A percentile compares a stretch with the other conserved stretches of the same genome.
Evolutionary conservation across 495 filamentous ascomycete genomes (phyloP).

Genomic region (Elasticomyces elasticus): DNA sequence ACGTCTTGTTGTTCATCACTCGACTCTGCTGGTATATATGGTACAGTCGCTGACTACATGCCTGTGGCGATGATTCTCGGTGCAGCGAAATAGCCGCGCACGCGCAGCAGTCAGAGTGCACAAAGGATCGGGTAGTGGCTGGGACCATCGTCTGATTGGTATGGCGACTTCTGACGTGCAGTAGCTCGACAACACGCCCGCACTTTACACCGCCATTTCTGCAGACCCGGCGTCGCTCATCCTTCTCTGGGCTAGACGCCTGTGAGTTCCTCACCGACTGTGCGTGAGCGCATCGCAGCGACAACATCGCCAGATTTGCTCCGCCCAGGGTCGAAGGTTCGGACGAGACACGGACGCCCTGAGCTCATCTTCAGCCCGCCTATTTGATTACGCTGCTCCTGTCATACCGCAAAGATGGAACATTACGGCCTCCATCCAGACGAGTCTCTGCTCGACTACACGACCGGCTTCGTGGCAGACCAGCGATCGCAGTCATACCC

Average conservation of each 20-base stretch:
- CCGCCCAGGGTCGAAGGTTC: neutral
- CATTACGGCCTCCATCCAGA: neutral
- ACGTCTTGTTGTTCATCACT: neutral
- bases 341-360: neutral
- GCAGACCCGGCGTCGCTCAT: no score
- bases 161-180: neutral
- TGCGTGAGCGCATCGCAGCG: neutral
- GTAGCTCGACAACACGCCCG: neutral
- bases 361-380: neutral
- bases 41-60: no score
- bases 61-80: no score
- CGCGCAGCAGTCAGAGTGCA: neutral
- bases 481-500: constrained; percentile 16
- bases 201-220: neutral
- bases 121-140: no score
- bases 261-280: neutral
- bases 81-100: neutral
- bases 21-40: no score
- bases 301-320: neutral
- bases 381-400: neutral
- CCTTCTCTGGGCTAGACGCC: neutral
- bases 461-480: neutral
- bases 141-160: neutral
- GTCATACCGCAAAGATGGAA: neutral
- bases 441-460: neutral